These are phyloP conservation scores for Populus alba DNA, from an alignment of 345 rosid species.

Conservation along the genomic window DNA sequence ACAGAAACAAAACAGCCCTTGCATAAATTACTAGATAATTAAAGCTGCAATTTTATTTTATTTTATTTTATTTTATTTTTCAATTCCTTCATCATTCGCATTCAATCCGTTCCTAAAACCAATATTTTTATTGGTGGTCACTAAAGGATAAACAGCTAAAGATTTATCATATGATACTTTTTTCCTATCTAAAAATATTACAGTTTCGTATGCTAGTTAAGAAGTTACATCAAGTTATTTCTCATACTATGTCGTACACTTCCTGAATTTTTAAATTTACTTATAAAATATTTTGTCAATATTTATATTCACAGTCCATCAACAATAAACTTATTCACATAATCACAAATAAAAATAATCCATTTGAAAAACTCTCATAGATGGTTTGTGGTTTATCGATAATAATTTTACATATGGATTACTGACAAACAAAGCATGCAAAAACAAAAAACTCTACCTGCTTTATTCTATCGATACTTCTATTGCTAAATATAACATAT, in stretches of 20 bases:
- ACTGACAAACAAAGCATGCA: no score
- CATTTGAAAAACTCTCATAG: fast-evolving
- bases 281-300: no score
- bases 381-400: fast-evolving
- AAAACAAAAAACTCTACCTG: no score
- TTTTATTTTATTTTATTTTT: neutral
- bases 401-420: no score
- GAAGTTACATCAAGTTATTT: neutral
- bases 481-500: no score
- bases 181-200: neutral
- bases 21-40: neutral
- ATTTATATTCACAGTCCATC: no score
- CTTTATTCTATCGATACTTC: no score
- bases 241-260: neutral
- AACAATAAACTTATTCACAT: fast-evolving
- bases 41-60: neutral
- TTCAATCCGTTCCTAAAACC: neutral
- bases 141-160: neutral
- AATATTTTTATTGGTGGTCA: neutral
- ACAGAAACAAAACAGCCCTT: neutral
- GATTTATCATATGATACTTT: no score
- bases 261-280: no score
- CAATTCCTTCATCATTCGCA: neutral
- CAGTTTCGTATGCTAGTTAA: neutral
- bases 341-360: no score